Base-by-base conservation (phyloP, 352 stramenopile genomes). In the Phytophthora macrochlamydospora region DNA sequence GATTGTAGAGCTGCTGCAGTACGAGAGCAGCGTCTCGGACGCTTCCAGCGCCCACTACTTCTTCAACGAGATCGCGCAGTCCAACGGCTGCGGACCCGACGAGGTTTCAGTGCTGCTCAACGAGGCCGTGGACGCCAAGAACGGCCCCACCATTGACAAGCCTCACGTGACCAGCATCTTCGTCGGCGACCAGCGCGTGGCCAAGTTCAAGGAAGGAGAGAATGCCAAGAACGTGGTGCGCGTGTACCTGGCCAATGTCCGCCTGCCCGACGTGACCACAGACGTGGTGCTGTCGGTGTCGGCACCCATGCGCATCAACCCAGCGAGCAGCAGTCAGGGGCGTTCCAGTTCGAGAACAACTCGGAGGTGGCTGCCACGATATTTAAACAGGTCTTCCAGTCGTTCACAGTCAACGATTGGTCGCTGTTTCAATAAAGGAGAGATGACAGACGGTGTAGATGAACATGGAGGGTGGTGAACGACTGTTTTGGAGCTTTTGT, bases 141-240 rank as follows among this genome's bases (percentile, higher is more conserved):
- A 74, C 32, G 69, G 62, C 0, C 80, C 76, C 1, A 51, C 2
- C 7, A 68, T 95, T 48, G 50, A 79, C n/a, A 66, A 56, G 14
- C 53, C 63, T 38, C 77, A 87, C 62, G 13, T 58, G 1, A 79
- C 67, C 35, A 75, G 78, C 53, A 51, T 94, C 40, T 75, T 87
- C 44, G 76, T 93, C 6, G 88, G 88, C 31, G 87, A 93, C 71
- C 88, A 96, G 70, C 74, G 71, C 54, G 84, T 94, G 38, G 78
- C 88, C 62, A 96, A 96, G 71, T 94, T 94, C 69, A 93, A 93
- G 60, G 88, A 96, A 57, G 71, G 82, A 24, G 81, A 90, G 30
- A 54, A 68, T 32, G 85, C 88, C 51, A 96, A 93, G 78, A 96
- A 96, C 67, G 81, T 91, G 35, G 86, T 96, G 61, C 84, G 87